Evolutionary conservation across 257 asterid species (phyloP), one percentile per base, ranked within the genome.

Genomic region (Nicotiana tomentosiformis): DNA sequence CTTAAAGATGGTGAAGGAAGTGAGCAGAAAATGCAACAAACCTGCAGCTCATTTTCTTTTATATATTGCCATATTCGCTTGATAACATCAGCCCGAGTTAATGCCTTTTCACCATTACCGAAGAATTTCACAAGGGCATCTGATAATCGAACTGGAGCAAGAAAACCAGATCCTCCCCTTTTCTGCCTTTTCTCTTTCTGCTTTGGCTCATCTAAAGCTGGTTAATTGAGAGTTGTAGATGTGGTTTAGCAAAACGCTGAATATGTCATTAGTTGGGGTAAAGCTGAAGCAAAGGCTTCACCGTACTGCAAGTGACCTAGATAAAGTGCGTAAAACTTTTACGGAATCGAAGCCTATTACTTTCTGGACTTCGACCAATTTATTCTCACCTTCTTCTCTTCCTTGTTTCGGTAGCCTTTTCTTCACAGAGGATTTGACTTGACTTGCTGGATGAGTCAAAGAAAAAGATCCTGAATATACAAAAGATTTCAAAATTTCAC

Each of bases 1-100:
- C 51, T 33, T 51, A 26, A 51, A 76, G 64, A 76, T 82, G 29
- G 60, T 35, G 18, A 83, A 29, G 64, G 35, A 57, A 29, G 37
- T n/a, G 26, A 67, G n/a, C 11, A 51, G 43, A 84, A 67, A 60
- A 66, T 78, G 61, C 5, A 76, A 62, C 84, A 67, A 83, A 86
- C 91, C 91, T 89, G 91, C 77, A 89, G 82, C 39, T 89, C 85
- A 51, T 89, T 85, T 80, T 87, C 89, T 83, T 87, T 89, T 72
- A 89, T 89, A 66, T 87, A 89, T 70, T 85, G 65, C 91, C 91
- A 89, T 83, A 89, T 85, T 65, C 84, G 66, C 88, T 89, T 83
- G 81, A 85, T 87, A 35, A 87, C 90, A 7, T 87, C 85, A 67
- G 85, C 84, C 39, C 90, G 88, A 2, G 90, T 76, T 61, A 89